Base-by-base conservation (phyloP, 495 filamentous ascomycete genomes). In the Mycothermus thermophilus region DNA sequence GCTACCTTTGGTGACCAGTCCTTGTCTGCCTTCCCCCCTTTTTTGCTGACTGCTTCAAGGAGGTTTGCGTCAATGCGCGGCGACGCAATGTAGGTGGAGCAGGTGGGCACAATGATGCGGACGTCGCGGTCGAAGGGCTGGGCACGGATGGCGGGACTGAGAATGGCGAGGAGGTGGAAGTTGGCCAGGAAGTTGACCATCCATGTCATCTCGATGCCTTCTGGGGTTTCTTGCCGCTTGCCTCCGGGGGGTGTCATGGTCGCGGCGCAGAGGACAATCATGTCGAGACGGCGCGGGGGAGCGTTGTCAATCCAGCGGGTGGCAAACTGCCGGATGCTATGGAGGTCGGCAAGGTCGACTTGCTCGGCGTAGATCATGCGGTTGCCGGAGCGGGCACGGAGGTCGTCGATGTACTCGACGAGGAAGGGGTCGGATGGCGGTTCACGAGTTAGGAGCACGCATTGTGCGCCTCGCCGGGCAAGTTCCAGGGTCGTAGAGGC, bases 271-370 rank as follows among this genome's bases (percentile, higher is more conserved):
- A 95, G 68, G 28, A 99, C 75, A 15, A 99, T 60, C 75, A 88
- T 84, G 55, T 99, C 90, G 4, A 99, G 64, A n/a, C 90, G 73
- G 24, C 90, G 74, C 14, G 86, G 80, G 0, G 92, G 87, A 18
- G 77, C 72, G 53, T 96, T 99, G 57, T 99, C 87, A 45, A 96
- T 80, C 85, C 92, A 99, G 61, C 86, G 86, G 2, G 90, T 99
- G n/a, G 90, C 90, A 51, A 99, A 99, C 38, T 76, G 66, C 16
- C 90, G 82, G 37, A 99, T 76, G 40, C 79, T 87, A 49, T 94
- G 73, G 12, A 96, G 64, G 9, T 80, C 87, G 17, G 78, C 59
- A 26, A 99, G 75, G 43, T 99, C 87, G 22, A 90, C 83, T 53
- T 92, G 80, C 55, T 99, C 90, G 36, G 92, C 86, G 47, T 87